Percentiles rank a stretch among this genome's conserved stretches.
Conservation (phyloP, 257 asterid species). For the Solanum corneliomulleri region DNA sequence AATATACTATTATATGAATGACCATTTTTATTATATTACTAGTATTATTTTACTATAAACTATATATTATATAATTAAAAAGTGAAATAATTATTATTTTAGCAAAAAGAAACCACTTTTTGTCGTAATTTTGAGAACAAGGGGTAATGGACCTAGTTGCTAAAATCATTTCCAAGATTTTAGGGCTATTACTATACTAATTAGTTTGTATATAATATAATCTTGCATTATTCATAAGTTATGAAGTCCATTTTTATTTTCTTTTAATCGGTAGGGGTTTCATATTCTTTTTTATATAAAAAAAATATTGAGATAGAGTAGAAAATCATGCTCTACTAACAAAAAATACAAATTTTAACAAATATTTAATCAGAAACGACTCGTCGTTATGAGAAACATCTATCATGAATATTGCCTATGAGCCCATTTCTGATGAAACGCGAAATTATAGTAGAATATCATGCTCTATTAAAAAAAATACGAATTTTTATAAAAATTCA, state of each 20-base stretch:
- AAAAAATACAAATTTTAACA: not conserved
- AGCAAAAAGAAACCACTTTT: not conserved
- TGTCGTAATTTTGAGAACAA: not conserved
- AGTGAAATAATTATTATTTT: not conserved
- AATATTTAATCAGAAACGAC: not conserved
- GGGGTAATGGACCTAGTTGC: not conserved
- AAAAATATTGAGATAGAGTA: not conserved
- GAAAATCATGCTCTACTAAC: not conserved
- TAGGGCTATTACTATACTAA: not conserved
- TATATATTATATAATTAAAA: not conserved
- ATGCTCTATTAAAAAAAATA: not conserved
- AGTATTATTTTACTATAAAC: not conserved
- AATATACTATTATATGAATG: not conserved
- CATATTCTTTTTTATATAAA: not conserved
- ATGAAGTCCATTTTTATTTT: not conserved
- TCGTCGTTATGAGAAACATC: not conserved
- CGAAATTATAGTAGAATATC: not conserved
- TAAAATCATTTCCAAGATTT: conserved; percentile 3
- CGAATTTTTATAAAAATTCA: not conserved
- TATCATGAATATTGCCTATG: not conserved
- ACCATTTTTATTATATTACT: not conserved
- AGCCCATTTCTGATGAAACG: not conserved
- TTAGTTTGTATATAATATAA: not conserved
- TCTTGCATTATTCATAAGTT: not conserved
- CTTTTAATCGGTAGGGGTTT: not conserved